Evolutionary conservation across 2,329 filamentous ascomycete genomes (phyloP), one percentile per base, ranked within the genome.

Genomic region (Fusarium compactum): DNA sequence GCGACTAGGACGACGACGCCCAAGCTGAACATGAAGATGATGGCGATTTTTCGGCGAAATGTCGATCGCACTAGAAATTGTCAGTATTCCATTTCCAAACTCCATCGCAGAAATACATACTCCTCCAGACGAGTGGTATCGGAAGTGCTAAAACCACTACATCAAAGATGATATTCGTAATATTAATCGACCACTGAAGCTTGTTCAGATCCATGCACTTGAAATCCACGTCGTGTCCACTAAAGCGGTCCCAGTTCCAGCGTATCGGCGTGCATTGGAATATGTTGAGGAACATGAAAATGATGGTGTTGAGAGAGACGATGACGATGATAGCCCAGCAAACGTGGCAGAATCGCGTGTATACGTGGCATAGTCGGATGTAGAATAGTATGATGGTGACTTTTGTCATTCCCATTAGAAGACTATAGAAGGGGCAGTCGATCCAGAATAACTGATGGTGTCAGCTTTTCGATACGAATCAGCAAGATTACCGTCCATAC

Each of bases 171-270:
- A 65, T 65, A 3, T 65, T 65, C 2, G 62, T 59, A 15, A 65
- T 65, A 8, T 65, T 65, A 1, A 59, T 51, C 5, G 62, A 20
- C 62, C 52, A 65, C 3, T 30, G 41, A 4, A 65, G 18, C 2
- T 22, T 65, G n/a, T 65, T 65, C 22, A 65, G n/a, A 29, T 65
- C 45, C 60, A 65, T 41, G 6, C 62, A 65, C n/a, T 55, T 43
- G 3, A 38, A 65, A 1, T 52, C 62, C 2, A 52, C 27, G 5
- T 65, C 45, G 1, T 59, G n/a, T 0, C 62, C 60, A 6, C 60
- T 7, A 5, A 58, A 65, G 1, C 60, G 32, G 6, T 58, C 53
- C 62, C 62, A 65, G 4, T 65, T 65, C 62, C 62, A 65, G 8
- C 24, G 40, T 27, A 65, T 59, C 3, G 62, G 52, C 2, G 45